Percentiles rank a stretch among this genome's conserved stretches.
phyloP scores from a whole-genome alignment of 768 basidiomycete species.

The Leucocoprinus birnbaumii region DNA sequence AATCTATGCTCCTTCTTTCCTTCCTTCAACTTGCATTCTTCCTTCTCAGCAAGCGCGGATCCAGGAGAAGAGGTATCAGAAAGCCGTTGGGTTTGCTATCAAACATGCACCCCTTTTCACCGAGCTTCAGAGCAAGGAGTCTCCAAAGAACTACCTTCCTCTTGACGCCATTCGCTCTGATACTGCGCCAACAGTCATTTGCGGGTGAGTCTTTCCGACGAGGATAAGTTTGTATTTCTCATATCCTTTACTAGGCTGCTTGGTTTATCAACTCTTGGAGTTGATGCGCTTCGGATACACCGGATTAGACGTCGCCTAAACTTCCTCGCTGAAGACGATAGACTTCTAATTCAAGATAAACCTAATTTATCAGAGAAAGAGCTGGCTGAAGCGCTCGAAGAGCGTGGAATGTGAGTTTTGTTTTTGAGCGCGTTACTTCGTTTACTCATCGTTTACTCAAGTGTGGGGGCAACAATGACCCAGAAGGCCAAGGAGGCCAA shows the following conservation, averaged over 20 bases:
- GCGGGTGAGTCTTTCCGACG: constrained; percentile 46
- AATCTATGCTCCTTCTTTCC: constrained; percentile 78
- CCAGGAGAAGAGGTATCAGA: constrained; percentile 50
- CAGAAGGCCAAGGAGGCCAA: constrained; percentile 44
- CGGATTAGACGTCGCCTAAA: constrained; percentile 39
- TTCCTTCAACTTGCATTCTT: constrained; percentile 85
- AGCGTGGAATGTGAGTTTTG: constrained; percentile 70
- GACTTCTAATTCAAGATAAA: constrained; percentile 50
- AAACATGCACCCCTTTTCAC: constrained; percentile 33
- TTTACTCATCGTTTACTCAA: constrained; percentile 13
- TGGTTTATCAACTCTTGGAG: constrained; percentile 42
- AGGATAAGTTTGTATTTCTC: constrained; percentile 2
- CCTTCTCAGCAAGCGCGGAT: constrained; percentile 73
- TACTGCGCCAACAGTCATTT: constrained; percentile 42
- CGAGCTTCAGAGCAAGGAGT: constrained; percentile 29
- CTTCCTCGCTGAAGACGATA: constrained; percentile 62
- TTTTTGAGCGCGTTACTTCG: background rate
- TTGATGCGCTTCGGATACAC: constrained; percentile 37
- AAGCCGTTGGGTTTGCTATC: constrained; percentile 37
- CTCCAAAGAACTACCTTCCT: constrained; percentile 31
- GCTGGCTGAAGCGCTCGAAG: constrained; percentile 63
- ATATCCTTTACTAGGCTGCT: constrained; percentile 27
- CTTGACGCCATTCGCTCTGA: constrained; percentile 25
- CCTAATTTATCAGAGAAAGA: constrained; percentile 48
- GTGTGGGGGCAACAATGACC: constrained; percentile 35